These are phyloP conservation scores for Claviceps africana DNA, from an alignment of 2,329 filamentous ascomycete species.

Conservation along the genomic window DNA sequence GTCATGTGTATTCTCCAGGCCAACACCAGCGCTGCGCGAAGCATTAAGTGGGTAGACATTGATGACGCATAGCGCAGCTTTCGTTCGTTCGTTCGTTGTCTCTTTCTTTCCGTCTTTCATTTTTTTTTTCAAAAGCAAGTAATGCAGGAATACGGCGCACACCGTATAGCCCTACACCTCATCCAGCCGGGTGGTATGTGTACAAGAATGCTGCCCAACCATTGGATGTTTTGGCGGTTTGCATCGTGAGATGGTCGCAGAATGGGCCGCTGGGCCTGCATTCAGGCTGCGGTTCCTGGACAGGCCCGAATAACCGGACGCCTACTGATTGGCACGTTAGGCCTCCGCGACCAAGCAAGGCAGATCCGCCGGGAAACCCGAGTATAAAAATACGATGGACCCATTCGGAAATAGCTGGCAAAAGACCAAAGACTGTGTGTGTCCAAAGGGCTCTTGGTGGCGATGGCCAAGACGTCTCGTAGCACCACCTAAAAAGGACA, in stretches of 20 bases:
- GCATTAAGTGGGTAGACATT: too few species aligned
- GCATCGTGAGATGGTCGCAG: conserved; percentile 5
- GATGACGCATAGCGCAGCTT: neutral
- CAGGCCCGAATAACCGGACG: neutral
- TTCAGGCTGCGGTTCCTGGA: conserved; percentile 7
- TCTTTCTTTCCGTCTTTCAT: too few species aligned
- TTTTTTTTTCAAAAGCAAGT: too few species aligned
- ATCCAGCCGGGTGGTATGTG: conserved; percentile 1
- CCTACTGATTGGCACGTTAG: neutral
- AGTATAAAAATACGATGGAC: neutral
- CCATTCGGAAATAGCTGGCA: neutral
- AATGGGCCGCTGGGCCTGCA: conserved; percentile 3
- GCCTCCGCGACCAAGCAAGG: neutral
- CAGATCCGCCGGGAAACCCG: neutral
- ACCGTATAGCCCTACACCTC: neutral
- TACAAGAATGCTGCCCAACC: conserved; percentile 4
- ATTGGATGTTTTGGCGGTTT: conserved; percentile 5
- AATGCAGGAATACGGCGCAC: neutral
- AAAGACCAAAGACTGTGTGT: too few species aligned
- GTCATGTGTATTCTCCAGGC: neutral
- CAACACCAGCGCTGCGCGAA: neutral
- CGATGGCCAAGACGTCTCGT: neutral
- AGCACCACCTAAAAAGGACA: neutral
- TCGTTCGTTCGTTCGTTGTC: neutral
- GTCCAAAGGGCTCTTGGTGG: neutral